Percentiles rank a stretch among this genome's conserved stretches.
Evolutionary conservation across 2,329 filamentous ascomycete genomes (phyloP).

Genomic region (Bimuria novae-zelandiae): DNA sequence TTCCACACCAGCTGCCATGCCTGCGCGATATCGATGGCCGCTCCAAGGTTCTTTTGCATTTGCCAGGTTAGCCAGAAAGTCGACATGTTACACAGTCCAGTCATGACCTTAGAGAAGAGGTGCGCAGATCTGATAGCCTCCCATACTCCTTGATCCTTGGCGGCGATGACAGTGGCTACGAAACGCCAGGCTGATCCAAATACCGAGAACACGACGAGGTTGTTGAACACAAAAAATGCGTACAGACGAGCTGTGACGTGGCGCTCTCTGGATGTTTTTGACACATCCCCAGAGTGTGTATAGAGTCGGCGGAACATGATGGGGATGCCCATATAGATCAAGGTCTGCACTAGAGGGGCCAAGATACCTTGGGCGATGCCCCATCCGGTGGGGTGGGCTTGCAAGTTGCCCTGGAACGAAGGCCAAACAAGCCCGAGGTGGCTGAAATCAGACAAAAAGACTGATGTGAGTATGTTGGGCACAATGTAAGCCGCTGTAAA

Average conservation of each 20-base stretch:
- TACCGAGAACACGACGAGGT: slow-evolving; percentile 87
- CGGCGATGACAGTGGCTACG: slow-evolving; percentile 65
- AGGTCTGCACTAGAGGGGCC: slow-evolving; percentile 81
- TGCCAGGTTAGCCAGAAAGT: slow-evolving; percentile 89
- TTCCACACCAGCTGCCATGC: slow-evolving; percentile 78
- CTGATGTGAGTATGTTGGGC: slow-evolving; percentile 90
- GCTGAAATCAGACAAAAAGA: slow-evolving; percentile 84
- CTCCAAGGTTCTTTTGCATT: slow-evolving; percentile 84
- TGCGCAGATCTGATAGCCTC: slow-evolving; percentile 68
- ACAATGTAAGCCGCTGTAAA: slow-evolving; percentile 85
- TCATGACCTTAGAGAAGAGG: slow-evolving; percentile 68
- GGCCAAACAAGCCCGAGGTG: slow-evolving; percentile 84
- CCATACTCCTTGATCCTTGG: slow-evolving; percentile 62
- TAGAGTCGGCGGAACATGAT: slow-evolving; percentile 87
- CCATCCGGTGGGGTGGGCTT: slow-evolving; percentile 70
- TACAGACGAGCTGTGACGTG: slow-evolving; percentile 91
- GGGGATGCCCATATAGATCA: slow-evolving; percentile 84
- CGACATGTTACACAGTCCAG: slow-evolving; percentile 78
- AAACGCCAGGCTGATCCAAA: slow-evolving; percentile 88
- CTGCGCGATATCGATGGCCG: slow-evolving; percentile 83
- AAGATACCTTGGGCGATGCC: slow-evolving; percentile 88
- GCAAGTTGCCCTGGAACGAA: slow-evolving; percentile 70
- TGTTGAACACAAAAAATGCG: slow-evolving; percentile 98
- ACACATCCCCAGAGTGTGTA: slow-evolving; percentile 82
- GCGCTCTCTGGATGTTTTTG: slow-evolving; percentile 87